Percentiles rank a stretch among this genome's conserved stretches.
phyloP scores from a whole-genome alignment of 768 basidiomycete genomes.

The Imleria badia region DNA sequence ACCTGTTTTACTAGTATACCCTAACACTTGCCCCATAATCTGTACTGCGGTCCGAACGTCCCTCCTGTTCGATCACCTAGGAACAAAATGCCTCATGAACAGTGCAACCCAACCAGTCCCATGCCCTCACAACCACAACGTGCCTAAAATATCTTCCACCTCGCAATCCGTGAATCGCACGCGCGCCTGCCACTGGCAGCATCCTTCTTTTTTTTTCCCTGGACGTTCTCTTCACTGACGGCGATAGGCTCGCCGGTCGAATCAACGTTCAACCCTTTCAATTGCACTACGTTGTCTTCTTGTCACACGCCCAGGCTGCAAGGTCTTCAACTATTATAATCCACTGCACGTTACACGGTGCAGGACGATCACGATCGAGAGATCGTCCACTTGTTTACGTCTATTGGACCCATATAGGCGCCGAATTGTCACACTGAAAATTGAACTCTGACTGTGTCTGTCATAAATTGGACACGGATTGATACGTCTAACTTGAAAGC shows the following conservation, averaged over 20 bases:
- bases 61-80: not conserved
- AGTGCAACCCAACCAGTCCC: not conserved
- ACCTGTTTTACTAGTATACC: slow-evolving; percentile 15
- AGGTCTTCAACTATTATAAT: not conserved
- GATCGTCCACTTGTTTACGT: slow-evolving; percentile 17
- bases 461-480: not conserved
- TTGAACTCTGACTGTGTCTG: too few species aligned
- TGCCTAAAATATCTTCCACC: not conserved
- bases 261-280: not conserved
- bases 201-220: not conserved
- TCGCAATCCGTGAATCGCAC: not conserved
- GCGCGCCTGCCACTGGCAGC: not conserved
- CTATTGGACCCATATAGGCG: slow-evolving; percentile 1
- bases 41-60: slow-evolving; percentile 16
- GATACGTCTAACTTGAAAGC: not conserved
- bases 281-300: not conserved
- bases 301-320: not conserved
- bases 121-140: slow-evolving; percentile 1
- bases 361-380: slow-evolving; percentile 19
- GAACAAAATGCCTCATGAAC: slow-evolving; percentile 1
- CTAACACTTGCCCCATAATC: slow-evolving; percentile 9
- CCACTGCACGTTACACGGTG: not conserved
- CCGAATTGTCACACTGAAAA: not conserved
- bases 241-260: not conserved
- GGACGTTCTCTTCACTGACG: not conserved